Evolutionary conservation across 2,329 filamentous ascomycete genomes (phyloP).

Genomic region (Claviceps pusilla): DNA sequence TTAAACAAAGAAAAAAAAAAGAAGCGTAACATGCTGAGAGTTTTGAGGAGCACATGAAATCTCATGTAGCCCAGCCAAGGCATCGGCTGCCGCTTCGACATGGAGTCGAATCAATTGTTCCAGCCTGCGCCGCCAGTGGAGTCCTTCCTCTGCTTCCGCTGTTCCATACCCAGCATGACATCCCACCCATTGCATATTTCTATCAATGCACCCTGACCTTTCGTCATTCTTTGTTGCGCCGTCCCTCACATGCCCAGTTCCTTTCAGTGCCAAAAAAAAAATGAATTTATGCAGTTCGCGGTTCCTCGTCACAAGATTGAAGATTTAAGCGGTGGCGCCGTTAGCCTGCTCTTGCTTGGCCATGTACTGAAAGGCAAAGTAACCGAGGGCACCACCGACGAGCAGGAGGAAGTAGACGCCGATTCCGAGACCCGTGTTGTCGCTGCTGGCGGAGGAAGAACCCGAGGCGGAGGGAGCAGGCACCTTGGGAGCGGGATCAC

Average conservation of each 20-base stretch:
- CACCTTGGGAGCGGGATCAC: slow-evolving; percentile 61
- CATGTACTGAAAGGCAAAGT: slow-evolving; percentile 73
- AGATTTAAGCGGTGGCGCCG: slow-evolving; percentile 5
- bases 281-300: not conserved
- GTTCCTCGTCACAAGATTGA: not conserved
- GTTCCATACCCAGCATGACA: not conserved
- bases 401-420: slow-evolving; percentile 71
- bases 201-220: not conserved
- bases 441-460: slow-evolving; percentile 31
- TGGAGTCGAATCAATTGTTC: not conserved
- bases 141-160: not conserved
- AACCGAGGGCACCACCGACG: slow-evolving; percentile 61
- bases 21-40: not conserved
- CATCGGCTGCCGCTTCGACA: not conserved
- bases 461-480: slow-evolving; percentile 33
- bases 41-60: not conserved
- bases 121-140: not conserved
- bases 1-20: not conserved
- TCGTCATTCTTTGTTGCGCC: not conserved
- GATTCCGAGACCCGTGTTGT: slow-evolving; percentile 49
- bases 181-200: not conserved
- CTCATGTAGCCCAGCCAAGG: not conserved
- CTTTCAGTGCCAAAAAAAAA: not conserved
- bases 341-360: slow-evolving; percentile 25
- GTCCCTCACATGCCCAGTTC: not conserved